Evolutionary conservation across 148 eudicot species (phyloP), one percentile per base, ranked within the genome.

Genomic region (Simmondsia chinensis): DNA sequence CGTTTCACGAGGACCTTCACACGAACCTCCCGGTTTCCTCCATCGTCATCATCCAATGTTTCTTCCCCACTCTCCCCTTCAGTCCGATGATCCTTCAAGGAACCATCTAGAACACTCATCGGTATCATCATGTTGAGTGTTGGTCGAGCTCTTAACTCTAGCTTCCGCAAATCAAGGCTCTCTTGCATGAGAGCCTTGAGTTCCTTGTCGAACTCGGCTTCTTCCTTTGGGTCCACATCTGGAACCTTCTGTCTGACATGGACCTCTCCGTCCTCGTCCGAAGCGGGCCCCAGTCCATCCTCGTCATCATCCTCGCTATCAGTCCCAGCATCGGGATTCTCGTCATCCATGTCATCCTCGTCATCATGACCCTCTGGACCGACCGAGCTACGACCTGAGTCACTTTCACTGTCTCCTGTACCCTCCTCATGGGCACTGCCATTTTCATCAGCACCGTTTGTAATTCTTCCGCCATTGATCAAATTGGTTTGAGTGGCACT

Each of bases 151-250:
- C 95, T 73, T 54, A 82, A 29, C 61, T 91, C 99, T 14, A 82
- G 56, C 57, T 91, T 91, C 31, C 95, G 71, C 1, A 94, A 82
- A 24, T 91, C 99, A 83, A 89, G 75, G 69, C 95, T 91, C 68
- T 91, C 99, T 70, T 91, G 94, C 95, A 91, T 64, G 27, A 91
- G 76, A 48, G 97, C 97, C 52, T 78, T 78, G 19, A 91, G 71
- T 69, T 91, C 97, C 56, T 69, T 63, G 51, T 91, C 97, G 72
- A 91, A 91, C 19, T 85, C 95, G 7, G 85, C 93, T 62, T 73
- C 95, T 64, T 91, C 97, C 62, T 64, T 61, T 17, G 83, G 88
- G 51, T 91, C 88, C 33, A 72, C 63, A 49, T 57, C 50, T 6
- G 67, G 57, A 12, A 69, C 68, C 69, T 74, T 85, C 64, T 82